A percentile compares a stretch with the other conserved stretches of the same genome.
phyloP scores from a whole-genome alignment of 2,329 filamentous ascomycete species.

The Fusarium chlamydosporum region DNA sequence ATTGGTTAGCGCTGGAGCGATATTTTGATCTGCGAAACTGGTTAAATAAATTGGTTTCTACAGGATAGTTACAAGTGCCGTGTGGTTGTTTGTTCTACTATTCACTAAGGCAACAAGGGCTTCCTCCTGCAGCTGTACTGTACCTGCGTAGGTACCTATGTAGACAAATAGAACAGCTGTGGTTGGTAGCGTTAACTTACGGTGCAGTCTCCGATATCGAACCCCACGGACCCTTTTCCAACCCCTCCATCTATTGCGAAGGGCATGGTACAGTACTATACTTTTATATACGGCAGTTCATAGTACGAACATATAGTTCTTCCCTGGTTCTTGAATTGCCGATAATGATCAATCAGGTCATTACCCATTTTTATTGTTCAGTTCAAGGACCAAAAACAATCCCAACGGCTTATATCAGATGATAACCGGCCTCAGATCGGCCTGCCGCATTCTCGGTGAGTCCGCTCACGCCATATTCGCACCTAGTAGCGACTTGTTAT shows the following conservation, averaged over 20 bases:
- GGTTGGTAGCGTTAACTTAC: slow-evolving; percentile 37
- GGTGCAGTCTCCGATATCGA: slow-evolving; percentile 48
- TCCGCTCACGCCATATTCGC: slow-evolving; percentile 30
- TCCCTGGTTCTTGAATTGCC: neutral
- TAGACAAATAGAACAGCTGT: slow-evolving; percentile 39
- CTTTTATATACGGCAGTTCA: slow-evolving; percentile 8
- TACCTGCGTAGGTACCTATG: no score
- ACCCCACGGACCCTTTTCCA: slow-evolving; percentile 29
- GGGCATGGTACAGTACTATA: neutral
- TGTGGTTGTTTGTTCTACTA: neutral
- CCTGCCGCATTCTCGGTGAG: slow-evolving; percentile 34
- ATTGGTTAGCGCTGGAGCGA: slow-evolving; percentile 1
- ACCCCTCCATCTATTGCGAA: slow-evolving; percentile 26
- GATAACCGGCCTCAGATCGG: slow-evolving; percentile 36
- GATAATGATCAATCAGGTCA: slow-evolving; percentile 13
- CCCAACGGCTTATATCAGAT: slow-evolving; percentile 21
- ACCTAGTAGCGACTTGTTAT: slow-evolving; percentile 34
- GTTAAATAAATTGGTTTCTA: neutral
- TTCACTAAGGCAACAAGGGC: slow-evolving; percentile 19
- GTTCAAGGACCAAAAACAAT: neutral
- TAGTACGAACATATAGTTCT: neutral
- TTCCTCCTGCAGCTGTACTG: no score
- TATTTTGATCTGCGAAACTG: neutral
- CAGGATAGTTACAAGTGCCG: neutral
- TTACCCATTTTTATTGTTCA: neutral